Evolutionary conservation across 371 early-diverging fungal species (phyloP), one percentile per base, ranked within the genome.

Genomic region (Mucor ambiguus): DNA sequence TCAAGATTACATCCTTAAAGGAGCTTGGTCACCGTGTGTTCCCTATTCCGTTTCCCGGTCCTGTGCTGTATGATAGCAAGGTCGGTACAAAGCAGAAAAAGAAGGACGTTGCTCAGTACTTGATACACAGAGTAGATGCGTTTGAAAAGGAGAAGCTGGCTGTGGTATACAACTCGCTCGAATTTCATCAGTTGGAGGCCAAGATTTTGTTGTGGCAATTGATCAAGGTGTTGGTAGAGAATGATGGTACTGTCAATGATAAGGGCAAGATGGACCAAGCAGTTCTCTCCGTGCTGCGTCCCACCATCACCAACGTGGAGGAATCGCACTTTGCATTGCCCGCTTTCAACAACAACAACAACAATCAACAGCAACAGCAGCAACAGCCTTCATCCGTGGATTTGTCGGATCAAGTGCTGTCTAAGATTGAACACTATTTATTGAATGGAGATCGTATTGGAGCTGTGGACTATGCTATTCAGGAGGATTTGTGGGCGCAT

Each of bases 401-500:
- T 28, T 58, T 66, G 46, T 69, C 77, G 6, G 66, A 82, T 24
- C 69, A 69, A 22, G 64, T 81, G 24, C 35, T 89, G 30, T 80
- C 77, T 22, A 83, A 79, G 38, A 74, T 96, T 8, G 89, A 93
- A 69, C 71, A 78, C 0, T 66, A 84, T 26, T 84, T 97, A 38
- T 73, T 94, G 38, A 73, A 81, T 14, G 96, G 96, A 4, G 89
- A 95, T 68, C 89, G 93, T 16, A 62, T 74, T 29, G 90, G 79
- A 0, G 96, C 97, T 1, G 92, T 93, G 16, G 81, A 87, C 8
- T 79, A 86, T 58, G 92, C 95, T 0, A 82, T 92, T 60, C 81
- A 81, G 49, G 81, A 87, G 38, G 86, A 86, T 56, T 68, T 94
- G 56, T 97, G 96, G 96, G 84, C 92, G 0, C 96, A 97, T 74